These are phyloP conservation scores for Claviceps maximensis DNA, from an alignment of 2,329 filamentous ascomycete genomes.

Conservation along the genomic window DNA sequence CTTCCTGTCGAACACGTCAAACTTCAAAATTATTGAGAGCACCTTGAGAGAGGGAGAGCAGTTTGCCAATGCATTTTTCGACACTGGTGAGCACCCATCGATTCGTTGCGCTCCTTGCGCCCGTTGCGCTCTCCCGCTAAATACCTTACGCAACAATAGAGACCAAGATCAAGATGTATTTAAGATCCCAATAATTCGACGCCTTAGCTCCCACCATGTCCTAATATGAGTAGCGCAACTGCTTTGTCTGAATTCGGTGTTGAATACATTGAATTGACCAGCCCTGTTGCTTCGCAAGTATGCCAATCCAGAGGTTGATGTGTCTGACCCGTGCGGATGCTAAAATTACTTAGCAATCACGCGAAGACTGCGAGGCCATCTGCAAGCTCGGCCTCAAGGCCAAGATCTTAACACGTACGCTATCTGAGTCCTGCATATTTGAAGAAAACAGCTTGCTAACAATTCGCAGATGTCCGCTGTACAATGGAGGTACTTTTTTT, in stretches of 20 bases:
- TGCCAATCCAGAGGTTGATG: background rate
- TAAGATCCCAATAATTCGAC: background rate
- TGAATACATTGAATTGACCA: constrained; percentile 55
- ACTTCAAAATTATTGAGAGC: constrained; percentile 9
- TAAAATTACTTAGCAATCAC: constrained; percentile 58
- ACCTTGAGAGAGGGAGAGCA: constrained; percentile 58
- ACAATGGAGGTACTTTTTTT: constrained; percentile 3
- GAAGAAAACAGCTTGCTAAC: background rate
- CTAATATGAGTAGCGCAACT: constrained; percentile 6
- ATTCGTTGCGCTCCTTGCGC: background rate
- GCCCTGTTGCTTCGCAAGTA: constrained; percentile 47
- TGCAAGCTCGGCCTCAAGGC: constrained; percentile 80
- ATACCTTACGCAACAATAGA: constrained; percentile 11
- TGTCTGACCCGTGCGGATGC: background rate
- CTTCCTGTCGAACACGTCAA: constrained; percentile 8
- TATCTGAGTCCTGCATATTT: constrained; percentile 8
- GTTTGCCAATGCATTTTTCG: constrained; percentile 64
- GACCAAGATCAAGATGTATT: constrained; percentile 40
- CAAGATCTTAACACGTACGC: constrained; percentile 16
- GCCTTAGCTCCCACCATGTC: background rate
- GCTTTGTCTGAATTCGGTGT: constrained; percentile 10
- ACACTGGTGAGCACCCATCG: constrained; percentile 29
- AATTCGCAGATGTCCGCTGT: constrained; percentile 13
- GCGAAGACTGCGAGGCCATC: constrained; percentile 76
- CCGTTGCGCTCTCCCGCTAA: background rate